Base-by-base conservation (phyloP, 1,139 yeast genomes). In the Yamadazyma triangularis region DNA sequence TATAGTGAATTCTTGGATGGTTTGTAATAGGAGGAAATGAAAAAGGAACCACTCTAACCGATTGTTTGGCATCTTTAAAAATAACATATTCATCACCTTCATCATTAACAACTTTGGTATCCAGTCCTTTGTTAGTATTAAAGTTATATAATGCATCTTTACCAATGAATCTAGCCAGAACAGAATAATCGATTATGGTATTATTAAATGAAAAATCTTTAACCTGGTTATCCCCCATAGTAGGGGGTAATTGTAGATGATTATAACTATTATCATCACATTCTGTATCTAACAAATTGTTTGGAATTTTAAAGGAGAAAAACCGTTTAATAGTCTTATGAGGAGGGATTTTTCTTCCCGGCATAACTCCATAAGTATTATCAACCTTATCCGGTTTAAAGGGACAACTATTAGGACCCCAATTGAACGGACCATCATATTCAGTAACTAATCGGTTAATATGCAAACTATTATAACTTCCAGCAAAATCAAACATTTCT, bases 401-500 rank as follows among this genome's bases (percentile, higher is more conserved):
- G 0, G 61, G 55, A 6, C 31, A 27, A 25, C 36, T 31, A 15
- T 18, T 4, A 3, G 53, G 44, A n/a, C 39, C 30, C 8, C 26
- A 27, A 9, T 32, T 37, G 27, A 36, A 34, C 3, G 50, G 45
- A 13, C 40, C 33, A 8, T 26, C 27, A 7, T 27, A 34, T 10
- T 58, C 64, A 4, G 53, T 43, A 4, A 51, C 32, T 9, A 60
- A 42, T 9, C 66, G 39, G 38, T 54, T 50, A 26, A 62, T 51
- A 19, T 49, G 41, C 1, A 49, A 57, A 23, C 48, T 50, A 33
- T 58, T 57, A 58, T 60, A 60, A 13, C 64, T 55, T 3, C 65
- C 70, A 12, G 9, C 7, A 33, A 64, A 64, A 38, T 66, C 73
- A 42, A 59, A 62, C 71, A 66, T 65, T 35, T 66, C 66, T 38